Percentiles rank a stretch among this genome's conserved stretches.
Evolutionary conservation across 2,329 filamentous ascomycete genomes (phyloP).

Genomic region (Lasiodiplodia sp.): DNA sequence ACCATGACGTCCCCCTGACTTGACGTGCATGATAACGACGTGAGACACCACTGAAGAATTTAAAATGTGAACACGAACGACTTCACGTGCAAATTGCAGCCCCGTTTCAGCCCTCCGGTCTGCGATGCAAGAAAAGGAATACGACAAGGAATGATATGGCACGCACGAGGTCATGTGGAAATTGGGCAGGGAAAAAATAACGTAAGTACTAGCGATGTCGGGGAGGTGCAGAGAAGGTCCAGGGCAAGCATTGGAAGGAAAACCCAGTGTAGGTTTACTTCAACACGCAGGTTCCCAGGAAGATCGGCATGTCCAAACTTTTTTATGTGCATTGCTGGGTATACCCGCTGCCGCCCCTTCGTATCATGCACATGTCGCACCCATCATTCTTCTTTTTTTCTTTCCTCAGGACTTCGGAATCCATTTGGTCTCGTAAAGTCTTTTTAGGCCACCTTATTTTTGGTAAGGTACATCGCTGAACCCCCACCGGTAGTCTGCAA

Average conservation of each 20-base stretch:
- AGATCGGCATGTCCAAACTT: constrained; percentile 18
- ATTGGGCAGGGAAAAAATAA: background rate
- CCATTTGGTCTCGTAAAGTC: constrained; percentile 28
- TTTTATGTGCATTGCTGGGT: constrained; percentile 30
- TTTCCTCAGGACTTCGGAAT: constrained; percentile 25
- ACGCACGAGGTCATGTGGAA: no score
- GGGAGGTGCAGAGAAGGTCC: background rate
- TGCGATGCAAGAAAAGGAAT: background rate
- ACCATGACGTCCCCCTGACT: background rate
- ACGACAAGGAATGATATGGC: background rate
- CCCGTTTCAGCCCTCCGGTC: background rate
- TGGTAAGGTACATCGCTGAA: constrained; percentile 30
- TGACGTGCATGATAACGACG: background rate
- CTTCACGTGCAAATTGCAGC: background rate
- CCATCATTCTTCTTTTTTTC: constrained; percentile 8
- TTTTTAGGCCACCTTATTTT: constrained; percentile 31
- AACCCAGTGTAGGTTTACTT: background rate
- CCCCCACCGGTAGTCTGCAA: constrained; percentile 19
- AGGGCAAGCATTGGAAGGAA: background rate
- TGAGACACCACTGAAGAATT: background rate
- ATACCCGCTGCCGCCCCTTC: constrained; percentile 26
- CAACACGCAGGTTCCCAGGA: background rate
- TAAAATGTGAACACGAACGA: background rate
- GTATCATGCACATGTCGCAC: constrained; percentile 25
- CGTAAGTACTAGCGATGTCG: background rate